These are phyloP conservation scores for Agarophyton chilense DNA, from an alignment of 23 red algal species.

Conservation along the genomic window DNA sequence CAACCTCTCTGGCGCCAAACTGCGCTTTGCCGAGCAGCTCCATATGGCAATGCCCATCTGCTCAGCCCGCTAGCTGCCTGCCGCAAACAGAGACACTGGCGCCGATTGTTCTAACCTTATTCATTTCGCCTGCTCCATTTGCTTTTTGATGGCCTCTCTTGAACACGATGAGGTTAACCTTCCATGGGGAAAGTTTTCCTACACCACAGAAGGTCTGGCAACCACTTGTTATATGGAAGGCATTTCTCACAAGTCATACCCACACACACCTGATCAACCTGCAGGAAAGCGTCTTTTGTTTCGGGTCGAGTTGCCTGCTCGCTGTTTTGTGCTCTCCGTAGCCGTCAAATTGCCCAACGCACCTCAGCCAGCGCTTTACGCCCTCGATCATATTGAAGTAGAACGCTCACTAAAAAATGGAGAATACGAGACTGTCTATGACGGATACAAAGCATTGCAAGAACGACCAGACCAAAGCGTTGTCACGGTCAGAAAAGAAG, in stretches of 20 bases:
- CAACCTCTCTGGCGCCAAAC: not conserved
- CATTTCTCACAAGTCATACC: constrained; percentile 1
- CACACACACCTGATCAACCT: constrained; percentile 3
- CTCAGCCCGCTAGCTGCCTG: constrained; percentile 5
- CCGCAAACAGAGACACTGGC: not conserved
- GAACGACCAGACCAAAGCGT: not conserved
- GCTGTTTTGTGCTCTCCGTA: constrained; percentile 77
- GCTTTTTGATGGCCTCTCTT: constrained; percentile 20
- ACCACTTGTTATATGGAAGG: constrained; percentile 74
- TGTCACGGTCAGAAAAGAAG: not conserved
- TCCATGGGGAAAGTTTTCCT: constrained; percentile 75
- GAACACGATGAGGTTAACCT: constrained; percentile 55
- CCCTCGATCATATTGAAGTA: constrained; percentile 49
- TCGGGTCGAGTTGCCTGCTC: constrained; percentile 62
- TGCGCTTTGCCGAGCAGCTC: not conserved
- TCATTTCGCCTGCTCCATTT: not conserved
- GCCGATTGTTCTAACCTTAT: not conserved
- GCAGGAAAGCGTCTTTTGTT: constrained; percentile 44
- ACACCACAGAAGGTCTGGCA: constrained; percentile 67
- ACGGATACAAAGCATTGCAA: constrained; percentile 29
- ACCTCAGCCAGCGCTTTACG: constrained; percentile 9
- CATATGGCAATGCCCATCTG: not conserved
- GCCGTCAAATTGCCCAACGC: constrained; percentile 53
- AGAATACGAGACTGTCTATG: constrained; percentile 65
- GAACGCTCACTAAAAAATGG: constrained; percentile 65